Percentiles rank a stretch among this genome's conserved stretches.
Evolutionary conservation across 805 yeast genomes (phyloP).

Genomic region (Kuraishia hungarica): DNA sequence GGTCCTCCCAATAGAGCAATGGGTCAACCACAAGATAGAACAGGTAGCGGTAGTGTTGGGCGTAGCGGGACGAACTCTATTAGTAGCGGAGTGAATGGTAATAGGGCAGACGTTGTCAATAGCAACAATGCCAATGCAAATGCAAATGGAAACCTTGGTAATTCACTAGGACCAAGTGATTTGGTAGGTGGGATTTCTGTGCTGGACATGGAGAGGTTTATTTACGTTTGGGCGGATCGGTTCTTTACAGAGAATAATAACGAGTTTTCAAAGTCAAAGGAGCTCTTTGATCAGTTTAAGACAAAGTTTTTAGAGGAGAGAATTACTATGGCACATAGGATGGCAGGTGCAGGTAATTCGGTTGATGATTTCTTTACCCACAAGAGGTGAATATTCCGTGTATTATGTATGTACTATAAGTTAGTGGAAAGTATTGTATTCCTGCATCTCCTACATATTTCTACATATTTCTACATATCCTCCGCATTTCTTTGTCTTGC

Average conservation of each 20-base stretch:
- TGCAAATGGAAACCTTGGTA: background rate
- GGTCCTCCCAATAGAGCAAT: too few relatives aligned
- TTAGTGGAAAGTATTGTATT: too few relatives aligned
- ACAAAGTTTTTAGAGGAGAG: slow-evolving; percentile 22
- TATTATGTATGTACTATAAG: background rate
- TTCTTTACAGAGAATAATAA: slow-evolving; percentile 18
- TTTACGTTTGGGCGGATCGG: slow-evolving; percentile 22
- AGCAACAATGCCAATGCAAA: background rate
- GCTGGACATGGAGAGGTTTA: slow-evolving; percentile 23
- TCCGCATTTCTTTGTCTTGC: too few relatives aligned
- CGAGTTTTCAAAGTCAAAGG: slow-evolving; percentile 18
- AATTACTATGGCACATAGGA: background rate
- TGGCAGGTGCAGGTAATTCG: background rate
- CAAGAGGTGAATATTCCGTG: background rate
- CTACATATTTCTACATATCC: too few relatives aligned
- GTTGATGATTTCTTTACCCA: slow-evolving; percentile 4
- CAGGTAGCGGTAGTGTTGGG: background rate
- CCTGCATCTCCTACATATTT: too few relatives aligned
- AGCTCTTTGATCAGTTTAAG: slow-evolving; percentile 20
- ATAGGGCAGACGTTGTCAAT: background rate
- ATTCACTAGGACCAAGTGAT: too few relatives aligned
- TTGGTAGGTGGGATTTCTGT: slow-evolving; percentile 1
- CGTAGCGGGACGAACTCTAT: background rate
- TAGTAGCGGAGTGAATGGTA: background rate
- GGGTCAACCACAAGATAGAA: background rate